Percentiles rank a stretch among this genome's conserved stretches.
These are phyloP conservation scores for Stentor roeselii DNA, from an alignment of 73 alveolate species.

Conservation along the genomic window DNA sequence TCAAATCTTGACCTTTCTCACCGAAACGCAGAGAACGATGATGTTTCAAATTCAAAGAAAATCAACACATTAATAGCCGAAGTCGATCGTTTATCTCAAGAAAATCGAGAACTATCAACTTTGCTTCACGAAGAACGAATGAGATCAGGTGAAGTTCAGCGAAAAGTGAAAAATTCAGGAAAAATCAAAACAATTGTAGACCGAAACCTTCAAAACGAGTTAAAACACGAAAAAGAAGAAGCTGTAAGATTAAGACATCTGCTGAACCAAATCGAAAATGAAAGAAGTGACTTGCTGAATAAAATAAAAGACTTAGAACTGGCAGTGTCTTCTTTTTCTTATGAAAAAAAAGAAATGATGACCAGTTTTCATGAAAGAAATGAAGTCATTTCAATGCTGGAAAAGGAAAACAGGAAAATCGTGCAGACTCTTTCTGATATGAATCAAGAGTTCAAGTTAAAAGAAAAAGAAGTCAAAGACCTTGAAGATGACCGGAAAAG, in stretches of 20 bases:
- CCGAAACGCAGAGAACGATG: conserved; percentile 13
- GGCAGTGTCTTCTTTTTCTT: conserved; percentile 30
- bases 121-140: not conserved
- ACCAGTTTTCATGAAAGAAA: conserved; percentile 34
- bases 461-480: too few species aligned
- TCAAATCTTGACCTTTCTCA: not conserved
- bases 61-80: not conserved
- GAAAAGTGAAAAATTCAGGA: conserved; percentile 50
- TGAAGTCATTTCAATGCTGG: conserved; percentile 45
- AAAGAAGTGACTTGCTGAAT: conserved; percentile 38
- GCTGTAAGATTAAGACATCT: conserved; percentile 45
- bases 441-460: too few species aligned
- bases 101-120: not conserved
- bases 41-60: not conserved
- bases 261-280: conserved; percentile 38
- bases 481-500: too few species aligned
- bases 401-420: conserved; percentile 43
- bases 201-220: conserved; percentile 50
- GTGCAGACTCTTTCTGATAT: too few species aligned
- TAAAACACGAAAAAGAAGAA: conserved; percentile 52
- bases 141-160: conserved; percentile 44
- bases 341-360: conserved; percentile 42
- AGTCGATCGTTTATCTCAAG: conserved; percentile 3
- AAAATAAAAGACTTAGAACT: conserved; percentile 52
- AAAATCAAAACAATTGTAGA: conserved; percentile 44